phyloP scores from a whole-genome alignment of 768 basidiomycete genomes.

The Panellus pusillus region DNA sequence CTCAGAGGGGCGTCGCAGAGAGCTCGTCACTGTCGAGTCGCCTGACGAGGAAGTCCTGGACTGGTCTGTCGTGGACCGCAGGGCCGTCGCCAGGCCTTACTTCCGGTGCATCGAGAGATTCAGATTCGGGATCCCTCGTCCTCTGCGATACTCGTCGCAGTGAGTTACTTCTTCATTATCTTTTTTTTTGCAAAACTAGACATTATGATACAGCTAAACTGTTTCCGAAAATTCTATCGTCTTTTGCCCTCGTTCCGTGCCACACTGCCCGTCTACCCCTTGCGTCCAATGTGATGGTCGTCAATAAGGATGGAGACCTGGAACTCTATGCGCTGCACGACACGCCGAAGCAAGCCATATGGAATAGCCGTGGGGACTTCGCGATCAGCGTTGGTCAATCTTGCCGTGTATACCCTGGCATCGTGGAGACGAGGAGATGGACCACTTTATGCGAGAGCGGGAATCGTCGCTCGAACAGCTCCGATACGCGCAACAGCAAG shows the following conservation, averaged over 20 bases:
- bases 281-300: constrained; percentile 69
- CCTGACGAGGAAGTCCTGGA: constrained; percentile 54
- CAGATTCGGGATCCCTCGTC: constrained; percentile 42
- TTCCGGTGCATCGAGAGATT: constrained; percentile 23
- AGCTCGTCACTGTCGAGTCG: constrained; percentile 35
- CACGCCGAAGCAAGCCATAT: constrained; percentile 64
- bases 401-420: constrained; percentile 53
- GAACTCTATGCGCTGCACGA: constrained; percentile 72
- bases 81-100: constrained; percentile 23
- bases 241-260: constrained; percentile 65
- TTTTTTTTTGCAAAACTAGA: constrained; percentile 3
- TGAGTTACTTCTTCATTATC: constrained; percentile 34
- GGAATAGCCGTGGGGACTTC: constrained; percentile 75
- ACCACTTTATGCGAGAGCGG: constrained; percentile 8
- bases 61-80: constrained; percentile 59
- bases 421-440: constrained; percentile 38
- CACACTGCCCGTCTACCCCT: constrained; percentile 32
- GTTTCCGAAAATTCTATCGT: constrained; percentile 60
- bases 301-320: constrained; percentile 74
- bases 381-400: constrained; percentile 56
- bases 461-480: constrained; percentile 6
- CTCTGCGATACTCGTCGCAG: constrained; percentile 71
- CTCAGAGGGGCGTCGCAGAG: constrained; percentile 45
- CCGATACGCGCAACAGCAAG: constrained; percentile 10
- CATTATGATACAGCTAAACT: constrained; percentile 53